Evolutionary conservation across 257 asterid genomes (phyloP).

Genomic region (Fraxinus americana): DNA sequence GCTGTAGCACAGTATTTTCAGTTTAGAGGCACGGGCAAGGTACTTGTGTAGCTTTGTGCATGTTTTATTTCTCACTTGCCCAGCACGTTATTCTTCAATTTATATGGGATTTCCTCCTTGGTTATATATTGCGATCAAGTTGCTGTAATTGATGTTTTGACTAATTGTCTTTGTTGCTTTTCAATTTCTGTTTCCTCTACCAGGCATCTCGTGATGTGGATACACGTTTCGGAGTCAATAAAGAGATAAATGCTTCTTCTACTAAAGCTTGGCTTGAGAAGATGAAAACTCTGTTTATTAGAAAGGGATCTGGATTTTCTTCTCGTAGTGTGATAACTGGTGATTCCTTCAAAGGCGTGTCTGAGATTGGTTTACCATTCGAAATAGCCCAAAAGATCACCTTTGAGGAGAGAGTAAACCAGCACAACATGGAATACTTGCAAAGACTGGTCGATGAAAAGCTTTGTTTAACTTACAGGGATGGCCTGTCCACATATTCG

Average conservation of each 20-base stretch:
- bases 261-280: constrained; percentile 97
- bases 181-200: constrained; percentile 21
- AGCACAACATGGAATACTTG: constrained; percentile 69
- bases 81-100: constrained; percentile 10
- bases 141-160: constrained; percentile 9
- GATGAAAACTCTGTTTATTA: constrained; percentile 90
- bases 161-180: background rate
- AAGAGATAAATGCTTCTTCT: constrained; percentile 67
- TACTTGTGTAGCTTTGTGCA: constrained; percentile 31
- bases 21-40: constrained; percentile 95
- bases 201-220: constrained; percentile 97
- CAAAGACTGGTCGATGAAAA: constrained; percentile 91
- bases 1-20: constrained; percentile 82
- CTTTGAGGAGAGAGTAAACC: constrained; percentile 82
- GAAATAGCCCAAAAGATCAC: constrained; percentile 94
- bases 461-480: constrained; percentile 76
- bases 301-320: constrained; percentile 99
- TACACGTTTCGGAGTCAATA: constrained; percentile 71
- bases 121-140: constrained; percentile 11
- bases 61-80: constrained; percentile 11
- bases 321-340: constrained; percentile 97
- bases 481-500: constrained; percentile 75
- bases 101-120: background rate
- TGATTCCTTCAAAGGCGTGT: constrained; percentile 85
- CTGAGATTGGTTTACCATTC: constrained; percentile 86